A percentile compares a stretch with the other conserved stretches of the same genome.
Conservation (phyloP, 2,329 filamentous ascomycete species). For the Phialocephala subalpina region DNA sequence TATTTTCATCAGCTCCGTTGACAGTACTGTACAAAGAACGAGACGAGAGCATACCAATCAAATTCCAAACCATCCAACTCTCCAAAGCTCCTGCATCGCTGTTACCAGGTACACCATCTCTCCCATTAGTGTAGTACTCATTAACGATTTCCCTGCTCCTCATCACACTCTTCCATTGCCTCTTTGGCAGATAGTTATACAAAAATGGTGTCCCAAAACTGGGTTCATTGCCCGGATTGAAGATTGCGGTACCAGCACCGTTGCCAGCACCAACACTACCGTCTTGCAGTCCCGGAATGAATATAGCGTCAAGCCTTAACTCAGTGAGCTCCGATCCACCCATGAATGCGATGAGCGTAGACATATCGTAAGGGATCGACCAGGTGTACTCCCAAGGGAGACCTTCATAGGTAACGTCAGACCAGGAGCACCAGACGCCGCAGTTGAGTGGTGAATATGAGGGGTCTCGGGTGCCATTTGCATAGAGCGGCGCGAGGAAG, state of each 20-base stretch:
- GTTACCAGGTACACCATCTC: constrained; percentile 71
- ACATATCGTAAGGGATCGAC: constrained; percentile 59
- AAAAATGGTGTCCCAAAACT: constrained; percentile 71
- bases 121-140: constrained; percentile 64
- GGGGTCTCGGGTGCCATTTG: constrained; percentile 64
- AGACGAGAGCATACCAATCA: constrained; percentile 66
- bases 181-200: constrained; percentile 73
- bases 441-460: constrained; percentile 59
- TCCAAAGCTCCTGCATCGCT: constrained; percentile 75
- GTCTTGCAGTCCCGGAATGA: constrained; percentile 54
- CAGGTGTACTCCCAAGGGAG: constrained; percentile 73
- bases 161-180: constrained; percentile 54
- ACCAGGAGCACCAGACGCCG: constrained; percentile 59
- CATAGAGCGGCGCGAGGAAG: constrained; percentile 73
- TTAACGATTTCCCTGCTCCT: constrained; percentile 72
- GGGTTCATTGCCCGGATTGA: constrained; percentile 72
- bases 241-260: constrained; percentile 56
- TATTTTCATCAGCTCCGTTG: background rate
- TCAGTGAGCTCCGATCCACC: constrained; percentile 67
- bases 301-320: constrained; percentile 66
- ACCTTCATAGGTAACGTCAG: constrained; percentile 75
- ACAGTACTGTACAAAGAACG: constrained; percentile 35
- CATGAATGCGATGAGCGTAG: constrained; percentile 62
- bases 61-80: constrained; percentile 46
- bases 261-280: constrained; percentile 25